These are phyloP conservation scores for Solanum virginianum DNA, from an alignment of 257 asterid genomes.

Conservation along the genomic window DNA sequence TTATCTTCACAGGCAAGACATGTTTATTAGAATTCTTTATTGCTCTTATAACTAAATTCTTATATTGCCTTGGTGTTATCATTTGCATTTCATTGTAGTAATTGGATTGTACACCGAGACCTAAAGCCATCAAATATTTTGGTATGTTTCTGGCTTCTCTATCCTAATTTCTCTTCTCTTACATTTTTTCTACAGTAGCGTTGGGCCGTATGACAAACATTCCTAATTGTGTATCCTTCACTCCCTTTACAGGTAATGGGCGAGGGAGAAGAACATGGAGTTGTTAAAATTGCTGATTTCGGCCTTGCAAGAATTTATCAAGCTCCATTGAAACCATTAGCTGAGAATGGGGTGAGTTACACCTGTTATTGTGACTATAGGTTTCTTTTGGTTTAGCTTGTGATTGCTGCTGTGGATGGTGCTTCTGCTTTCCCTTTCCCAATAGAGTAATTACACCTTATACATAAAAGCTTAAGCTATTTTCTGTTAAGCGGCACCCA, in stretches of 20 bases:
- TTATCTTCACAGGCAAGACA: slow-evolving; percentile 81
- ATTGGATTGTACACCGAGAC: slow-evolving; percentile 97
- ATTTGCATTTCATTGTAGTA: slow-evolving; percentile 42
- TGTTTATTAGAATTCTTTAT: slow-evolving; percentile 1
- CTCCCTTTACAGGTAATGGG: slow-evolving; percentile 74
- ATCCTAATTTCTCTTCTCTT: not conserved
- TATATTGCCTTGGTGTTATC: not conserved
- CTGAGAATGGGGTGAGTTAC: slow-evolving; percentile 81
- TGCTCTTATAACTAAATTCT: not conserved
- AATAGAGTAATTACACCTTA: not conserved
- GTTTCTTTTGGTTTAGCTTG: not conserved
- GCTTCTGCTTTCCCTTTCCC: not conserved
- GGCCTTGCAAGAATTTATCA: slow-evolving; percentile 97
- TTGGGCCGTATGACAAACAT: not conserved
- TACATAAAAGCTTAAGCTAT: not conserved
- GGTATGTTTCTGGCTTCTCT: slow-evolving; percentile 25
- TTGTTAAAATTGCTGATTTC: slow-evolving; percentile 93
- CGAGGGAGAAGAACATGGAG: slow-evolving; percentile 95
- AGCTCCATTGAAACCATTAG: slow-evolving; percentile 79
- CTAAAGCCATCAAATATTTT: slow-evolving; percentile 94
- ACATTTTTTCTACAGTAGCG: not conserved
- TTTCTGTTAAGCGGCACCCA: not conserved
- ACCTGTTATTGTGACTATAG: not conserved
- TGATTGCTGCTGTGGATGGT: not conserved
- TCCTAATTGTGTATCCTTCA: not conserved